These are phyloP conservation scores for Cyberlindnera samutprakarnensis DNA, from an alignment of 805 yeast genomes.

Conservation along the genomic window DNA sequence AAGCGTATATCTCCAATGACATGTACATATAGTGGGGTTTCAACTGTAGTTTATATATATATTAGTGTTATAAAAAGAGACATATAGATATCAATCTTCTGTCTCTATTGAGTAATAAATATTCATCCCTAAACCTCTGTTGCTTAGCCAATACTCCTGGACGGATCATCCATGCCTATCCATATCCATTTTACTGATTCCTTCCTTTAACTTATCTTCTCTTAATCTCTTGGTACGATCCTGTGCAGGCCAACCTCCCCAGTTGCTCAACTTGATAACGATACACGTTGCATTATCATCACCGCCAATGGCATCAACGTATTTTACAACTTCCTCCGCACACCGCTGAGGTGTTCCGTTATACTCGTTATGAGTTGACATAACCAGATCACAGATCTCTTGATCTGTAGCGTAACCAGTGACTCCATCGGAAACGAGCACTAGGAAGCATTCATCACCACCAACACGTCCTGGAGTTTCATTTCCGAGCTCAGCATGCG, in stretches of 20 bases:
- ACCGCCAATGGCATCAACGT: conserved; percentile 80
- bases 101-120: too few species aligned
- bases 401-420: conserved; percentile 78
- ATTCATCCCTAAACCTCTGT: too few species aligned
- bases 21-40: not conserved
- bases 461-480: conserved; percentile 35
- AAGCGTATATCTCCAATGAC: too few species aligned
- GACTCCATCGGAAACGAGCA: conserved; percentile 82
- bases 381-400: conserved; percentile 82
- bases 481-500: conserved; percentile 10
- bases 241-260: conserved; percentile 87
- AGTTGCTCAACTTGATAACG: conserved; percentile 72
- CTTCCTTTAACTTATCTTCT: conserved; percentile 57
- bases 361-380: conserved; percentile 53
- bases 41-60: too few species aligned
- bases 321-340: conserved; percentile 78
- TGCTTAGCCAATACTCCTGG: too few species aligned
- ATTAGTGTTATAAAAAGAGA: too few species aligned
- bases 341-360: conserved; percentile 62
- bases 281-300: conserved; percentile 95
- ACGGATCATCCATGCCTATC: too few species aligned
- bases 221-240: conserved; percentile 82
- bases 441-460: conserved; percentile 83
- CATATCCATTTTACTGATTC: conserved; percentile 15
- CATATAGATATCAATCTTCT: too few species aligned